Evolutionary conservation across 306 rosid genomes (phyloP).

Genomic region (Rosa rugosa): DNA sequence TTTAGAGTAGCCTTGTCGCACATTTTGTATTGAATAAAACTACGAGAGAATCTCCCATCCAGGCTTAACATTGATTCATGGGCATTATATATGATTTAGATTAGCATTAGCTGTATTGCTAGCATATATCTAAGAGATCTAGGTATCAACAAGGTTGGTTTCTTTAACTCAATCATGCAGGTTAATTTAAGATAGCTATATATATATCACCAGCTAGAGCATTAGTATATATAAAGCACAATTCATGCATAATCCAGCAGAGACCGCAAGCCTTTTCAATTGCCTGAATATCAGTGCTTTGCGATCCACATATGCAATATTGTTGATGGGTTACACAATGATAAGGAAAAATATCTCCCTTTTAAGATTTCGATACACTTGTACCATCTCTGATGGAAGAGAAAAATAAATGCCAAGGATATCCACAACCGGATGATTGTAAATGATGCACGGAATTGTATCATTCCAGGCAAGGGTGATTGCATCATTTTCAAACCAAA

Average conservation of each 20-base stretch:
- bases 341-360: neutral
- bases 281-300: neutral
- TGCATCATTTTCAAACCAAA: neutral
- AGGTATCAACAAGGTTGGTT: conserved; percentile 32
- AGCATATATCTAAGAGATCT: conserved; percentile 24
- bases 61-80: conserved; percentile 47
- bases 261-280: neutral
- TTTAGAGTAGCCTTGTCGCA: conserved; percentile 25
- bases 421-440: too few species aligned
- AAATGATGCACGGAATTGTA: too few species aligned
- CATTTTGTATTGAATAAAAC: conserved; percentile 19
- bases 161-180: conserved; percentile 37
- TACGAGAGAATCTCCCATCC: conserved; percentile 46
- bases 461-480: neutral
- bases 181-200: conserved; percentile 6
- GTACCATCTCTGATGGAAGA: neutral
- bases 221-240: conserved; percentile 6
- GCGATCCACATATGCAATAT: neutral
- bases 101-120: conserved; percentile 24
- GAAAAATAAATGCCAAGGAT: neutral
- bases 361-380: neutral
- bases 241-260: conserved; percentile 21
- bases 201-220: conserved; percentile 4
- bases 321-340: neutral
- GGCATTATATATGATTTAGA: conserved; percentile 26